Base-by-base conservation (phyloP, 2,329 filamentous ascomycete genomes). In the Neofusicoccum ribis region DNA sequence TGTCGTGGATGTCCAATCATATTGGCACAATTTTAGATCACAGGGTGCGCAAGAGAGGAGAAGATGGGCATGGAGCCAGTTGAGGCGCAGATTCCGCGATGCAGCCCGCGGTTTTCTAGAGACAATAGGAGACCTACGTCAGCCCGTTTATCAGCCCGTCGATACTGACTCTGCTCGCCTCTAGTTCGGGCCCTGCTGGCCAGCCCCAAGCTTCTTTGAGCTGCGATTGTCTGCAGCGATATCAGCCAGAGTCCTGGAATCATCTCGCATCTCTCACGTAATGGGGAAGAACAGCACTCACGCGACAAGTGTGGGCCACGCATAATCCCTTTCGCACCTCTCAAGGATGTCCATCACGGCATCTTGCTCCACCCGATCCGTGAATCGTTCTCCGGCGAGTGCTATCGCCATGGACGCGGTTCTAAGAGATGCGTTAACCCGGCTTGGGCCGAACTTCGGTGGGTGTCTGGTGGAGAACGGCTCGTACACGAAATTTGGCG, bases 401-500 rank as follows among this genome's bases (percentile, higher is more conserved):
- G 71, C 70, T 4, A 74, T 71, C 3, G 71, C 72, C 74, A 77
- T 76, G 20, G 67, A 71, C 2, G 74, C 74, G 61, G 70, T 68
- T 11, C 63, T 67, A 63, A 69, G 9, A 47, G n/a, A 34, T 47
- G 56, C 43, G 56, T 60, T 60, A 60, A 43, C 43, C 54, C 56
- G 15, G 11, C 27, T 47, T 5, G 56, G 65, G 44, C 56, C 43
- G 34, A n/a, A 60, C n/a, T 37, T 60, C 15, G 56, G 56, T 23
- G 43, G 56, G n/a, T 60, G 2, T 11, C 43, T 47, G 41, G 15
- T 34, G 14, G 15, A 8, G 41, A 36, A 44, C 23, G 39, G 23
- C 9, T 76, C 78, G 73, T 73, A 85, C 81, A 86, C 71, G 81
- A 82, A 64, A 81, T 81, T 68, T 0, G 86, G 85, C 31, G 86